Base-by-base conservation (phyloP, 116 monocot genomes). In the Cymodocea nodosa region DNA sequence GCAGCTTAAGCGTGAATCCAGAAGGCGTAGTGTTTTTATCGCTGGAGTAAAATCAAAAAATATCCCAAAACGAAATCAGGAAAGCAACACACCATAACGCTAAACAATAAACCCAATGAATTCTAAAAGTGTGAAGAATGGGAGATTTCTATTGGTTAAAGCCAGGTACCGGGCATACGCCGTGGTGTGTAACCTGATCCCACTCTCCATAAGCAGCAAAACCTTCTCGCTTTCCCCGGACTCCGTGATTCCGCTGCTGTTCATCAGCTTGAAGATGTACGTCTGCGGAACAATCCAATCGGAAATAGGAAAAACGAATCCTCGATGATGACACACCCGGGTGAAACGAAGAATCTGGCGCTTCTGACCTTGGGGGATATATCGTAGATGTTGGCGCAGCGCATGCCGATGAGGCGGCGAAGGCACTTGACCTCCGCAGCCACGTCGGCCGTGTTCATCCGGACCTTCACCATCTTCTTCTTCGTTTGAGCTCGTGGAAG, bases 391-490 rank as follows among this genome's bases (percentile, higher is more conserved):
- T 99, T 99, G 67, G 92, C 73, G 83, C 84, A 86, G 59, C 98
- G 98, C 98, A 99, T 99, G 50, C 98, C 98, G 71, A 99, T 99
- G 71, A 99, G 82, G 52, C 78, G 77, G 60, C 98, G 86, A 69
- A 99, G 92, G 84, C 89, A 99, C 68, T 92, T 89, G 48, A 92
- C 86, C 89, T 99, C 98, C 52, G 98, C 92, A 40, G 88, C 98
- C 77, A 99, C 98, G 61, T 99, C 92, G 24, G 98, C 98, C 54
- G 98, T 99, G 82, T 92, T 99, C 98, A 99, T 99, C 60, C 98
- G 78, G 20, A 92, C 92, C 86, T 99, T 92, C 89, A 99, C 98
- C 98, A 99, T 99, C 65, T 30, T 30, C 30, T 30, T 30, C 30
- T 30, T 30, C 30, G 30, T 30, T 30, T 30, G 30, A 30, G 30